phyloP scores from a whole-genome alignment of 768 basidiomycete genomes.

The Auricularia cornea region DNA sequence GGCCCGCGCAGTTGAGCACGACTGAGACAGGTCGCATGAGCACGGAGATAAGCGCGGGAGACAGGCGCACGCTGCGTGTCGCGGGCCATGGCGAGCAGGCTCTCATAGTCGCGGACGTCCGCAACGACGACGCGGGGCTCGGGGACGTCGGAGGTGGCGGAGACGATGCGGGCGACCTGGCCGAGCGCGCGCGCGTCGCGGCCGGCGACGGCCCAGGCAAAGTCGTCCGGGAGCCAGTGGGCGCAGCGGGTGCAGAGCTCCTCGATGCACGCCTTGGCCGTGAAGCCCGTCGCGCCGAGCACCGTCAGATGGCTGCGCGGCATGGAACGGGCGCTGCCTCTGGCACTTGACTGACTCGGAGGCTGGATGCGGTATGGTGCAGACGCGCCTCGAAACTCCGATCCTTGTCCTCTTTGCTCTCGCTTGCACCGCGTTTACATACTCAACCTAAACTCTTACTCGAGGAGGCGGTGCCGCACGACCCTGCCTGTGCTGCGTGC shows the following conservation, averaged over 20 bases:
- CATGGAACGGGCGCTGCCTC: no score
- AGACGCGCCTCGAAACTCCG: no score
- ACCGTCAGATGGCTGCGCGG: neutral
- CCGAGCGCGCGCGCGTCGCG: neutral
- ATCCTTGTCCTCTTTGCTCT: no score
- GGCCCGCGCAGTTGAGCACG: slow-evolving; percentile 6
- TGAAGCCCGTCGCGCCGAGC: slow-evolving; percentile 7
- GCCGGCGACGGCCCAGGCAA: slow-evolving; percentile 5
- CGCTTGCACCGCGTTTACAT: no score
- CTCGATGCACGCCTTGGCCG: neutral
- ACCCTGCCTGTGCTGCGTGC: no score
- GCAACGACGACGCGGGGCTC: slow-evolving; percentile 4
- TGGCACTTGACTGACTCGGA: no score
- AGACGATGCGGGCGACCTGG: neutral
- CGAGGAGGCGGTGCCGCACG: no score
- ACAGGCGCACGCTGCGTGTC: slow-evolving; percentile 1
- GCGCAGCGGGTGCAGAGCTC: neutral
- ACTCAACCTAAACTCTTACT: no score
- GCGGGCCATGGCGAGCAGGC: slow-evolving; percentile 1
- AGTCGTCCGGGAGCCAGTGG: neutral
- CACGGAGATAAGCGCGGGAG: neutral
- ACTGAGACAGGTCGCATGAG: slow-evolving; percentile 4
- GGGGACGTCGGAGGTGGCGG: neutral
- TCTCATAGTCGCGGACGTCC: slow-evolving; percentile 1
- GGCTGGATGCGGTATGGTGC: no score